Evolutionary conservation across 1,139 yeast species (phyloP), one percentile per base, ranked within the genome.

Genomic region (Pichia sp.): DNA sequence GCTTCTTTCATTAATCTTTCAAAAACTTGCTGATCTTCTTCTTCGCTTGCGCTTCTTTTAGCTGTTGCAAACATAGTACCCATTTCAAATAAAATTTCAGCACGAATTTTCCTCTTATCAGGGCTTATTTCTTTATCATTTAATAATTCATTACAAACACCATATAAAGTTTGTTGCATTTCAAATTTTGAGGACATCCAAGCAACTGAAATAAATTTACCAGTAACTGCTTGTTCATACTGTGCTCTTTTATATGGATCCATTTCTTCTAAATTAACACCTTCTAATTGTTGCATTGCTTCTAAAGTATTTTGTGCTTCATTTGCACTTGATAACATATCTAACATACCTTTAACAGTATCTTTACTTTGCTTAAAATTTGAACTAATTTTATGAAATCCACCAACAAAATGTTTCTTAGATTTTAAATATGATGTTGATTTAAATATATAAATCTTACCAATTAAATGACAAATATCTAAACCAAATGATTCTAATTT

Each of bases 401-500:
- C 84, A 66, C 97, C 96, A 7, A 94, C 85, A 58, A 89, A 71
- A 1, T 95, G 94, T 54, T 82, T 81, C 58, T 87, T 95, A 30
- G 89, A 77, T 57, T 80, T 80, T 43, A 81, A 57, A 50, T 67
- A 75, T 16, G 79, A 69, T 36, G 69, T 65, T 2, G 78, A 86
- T 58, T 87, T 87, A 54, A 83, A 73, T 53, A 73, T 71, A 63
- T 90, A 90, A 8, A 86, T 79, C 34, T 74, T 69, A 20, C 97
- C 97, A 47, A 90, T 79, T 1, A 56, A 76, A 60, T 90, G 97
- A 47, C 92, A 73, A 39, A 90, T 82, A 61, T 90, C 96, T 42
- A 89, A 69, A 8, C 97, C 97, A 67, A 90, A 92, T 42, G 96
- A 86, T 65, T 90, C 97, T 85, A 87, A 81, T 61, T 90, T 90